Base-by-base conservation (phyloP, 176 grass and related monocot genomes). In the Oryza brachyantha region DNA sequence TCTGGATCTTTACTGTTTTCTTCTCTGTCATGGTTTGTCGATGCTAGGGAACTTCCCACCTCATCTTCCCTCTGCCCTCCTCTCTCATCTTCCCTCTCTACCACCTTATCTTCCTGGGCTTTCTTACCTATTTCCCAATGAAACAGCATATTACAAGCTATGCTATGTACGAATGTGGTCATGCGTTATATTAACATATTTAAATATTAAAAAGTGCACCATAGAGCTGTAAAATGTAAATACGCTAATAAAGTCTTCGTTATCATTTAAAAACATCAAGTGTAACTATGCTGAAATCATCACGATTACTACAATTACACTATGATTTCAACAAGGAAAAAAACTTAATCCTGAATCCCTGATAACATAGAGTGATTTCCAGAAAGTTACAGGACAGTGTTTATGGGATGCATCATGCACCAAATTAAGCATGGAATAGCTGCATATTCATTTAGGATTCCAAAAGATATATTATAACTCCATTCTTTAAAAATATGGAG, bases 21-120 rank as follows among this genome's bases (percentile, higher is more conserved):
- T 74, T 87, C 64, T 90, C 84, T 90, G 17, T 91, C 83, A 77
- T 89, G 78, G 58, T 93, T 90, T 87, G 90, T 76, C 0, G 68
- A 74, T 26, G 72, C 37, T 61, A 68, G 19, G 25, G 69, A 86
- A 77, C 45, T 61, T 86, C 66, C 80, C 7, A 8, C 73, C 21
- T 48, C 41, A 38, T 62, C 79, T 85, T 92, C 88, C 62, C 69
- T 90, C 74, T 78, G 42, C 58, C 36, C 70, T 83, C 76, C 80
- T 4, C 8, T 68, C 64, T 32, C 59, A 27, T 65, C 75, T 84
- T 91, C 83, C 72, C 81, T 88, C 75, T 75, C 70, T 34, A 63
- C 34, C 57, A 72, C 71, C 77, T 80, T 88, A 66, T 92, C 86
- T 68, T 94, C 86, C 75, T 90, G 77, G 42, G 64, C 76, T 83